These are phyloP conservation scores for Boletus chippewaensis DNA, from an alignment of 1,284 basidiomycete genomes.

Conservation along the genomic window DNA sequence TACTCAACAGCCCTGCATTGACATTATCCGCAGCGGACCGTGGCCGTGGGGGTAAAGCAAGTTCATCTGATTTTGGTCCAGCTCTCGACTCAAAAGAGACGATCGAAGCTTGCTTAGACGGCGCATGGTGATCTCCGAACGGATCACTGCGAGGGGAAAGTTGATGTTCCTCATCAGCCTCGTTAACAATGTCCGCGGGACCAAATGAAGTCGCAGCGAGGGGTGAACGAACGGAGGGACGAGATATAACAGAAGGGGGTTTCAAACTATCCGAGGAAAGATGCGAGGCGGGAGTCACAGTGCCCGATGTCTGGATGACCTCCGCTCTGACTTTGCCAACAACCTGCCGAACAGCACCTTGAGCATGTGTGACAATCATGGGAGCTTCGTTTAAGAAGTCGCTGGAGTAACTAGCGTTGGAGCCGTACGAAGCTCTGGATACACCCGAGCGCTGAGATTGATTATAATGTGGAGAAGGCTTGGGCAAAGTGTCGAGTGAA, in stretches of 20 bases:
- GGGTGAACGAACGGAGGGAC: conserved; percentile 52
- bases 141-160: conserved; percentile 43
- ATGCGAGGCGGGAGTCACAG: conserved; percentile 28
- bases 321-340: conserved; percentile 71
- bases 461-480: conserved; percentile 38
- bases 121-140: conserved; percentile 56
- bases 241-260: conserved; percentile 34
- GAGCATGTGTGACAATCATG: conserved; percentile 67
- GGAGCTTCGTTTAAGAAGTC: conserved; percentile 75
- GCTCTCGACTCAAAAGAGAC: conserved; percentile 37
- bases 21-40: conserved; percentile 57
- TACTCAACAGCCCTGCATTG: conserved; percentile 45
- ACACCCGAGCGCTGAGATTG: conserved; percentile 50
- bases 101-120: conserved; percentile 38
- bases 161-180: conserved; percentile 43
- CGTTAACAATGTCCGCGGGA: conserved; percentile 55
- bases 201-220: conserved; percentile 66
- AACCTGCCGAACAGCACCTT: conserved; percentile 61
- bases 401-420: conserved; percentile 65
- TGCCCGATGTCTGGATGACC: conserved; percentile 57
- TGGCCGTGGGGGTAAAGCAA: conserved; percentile 46
- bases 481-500: conserved; percentile 45
- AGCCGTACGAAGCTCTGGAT: conserved; percentile 64
- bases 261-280: conserved; percentile 36
- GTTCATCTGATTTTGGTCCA: conserved; percentile 33